These are phyloP conservation scores for Mycena sp. DNA, from an alignment of 1,284 basidiomycete species.

Conservation along the genomic window DNA sequence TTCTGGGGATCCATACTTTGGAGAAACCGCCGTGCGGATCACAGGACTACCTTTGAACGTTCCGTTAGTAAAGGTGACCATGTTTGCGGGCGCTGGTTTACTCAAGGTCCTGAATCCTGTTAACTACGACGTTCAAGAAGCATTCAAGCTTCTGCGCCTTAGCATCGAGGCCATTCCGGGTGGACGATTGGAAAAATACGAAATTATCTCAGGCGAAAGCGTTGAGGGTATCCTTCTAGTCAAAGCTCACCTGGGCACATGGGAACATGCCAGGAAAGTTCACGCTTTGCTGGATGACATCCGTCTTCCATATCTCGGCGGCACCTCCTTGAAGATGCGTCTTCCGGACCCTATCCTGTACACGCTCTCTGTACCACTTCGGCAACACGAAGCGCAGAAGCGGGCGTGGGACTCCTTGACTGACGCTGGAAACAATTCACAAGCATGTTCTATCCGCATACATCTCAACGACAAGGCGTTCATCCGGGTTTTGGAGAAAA, in stretches of 20 bases:
- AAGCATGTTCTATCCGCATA: not conserved
- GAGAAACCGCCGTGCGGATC: not conserved
- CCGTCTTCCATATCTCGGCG: constrained; percentile 2
- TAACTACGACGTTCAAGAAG: constrained; percentile 3
- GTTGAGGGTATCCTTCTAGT: not conserved
- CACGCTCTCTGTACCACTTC: not conserved
- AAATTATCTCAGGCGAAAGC: not conserved
- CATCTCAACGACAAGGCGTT: not conserved
- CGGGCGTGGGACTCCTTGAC: constrained; percentile 1
- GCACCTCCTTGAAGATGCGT: not conserved
- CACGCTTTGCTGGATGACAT: not conserved
- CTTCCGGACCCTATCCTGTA: constrained; percentile 8
- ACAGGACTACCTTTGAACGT: constrained; percentile 3
- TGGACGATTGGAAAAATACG: not conserved
- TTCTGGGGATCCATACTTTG: not conserved
- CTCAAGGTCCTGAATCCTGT: not conserved
- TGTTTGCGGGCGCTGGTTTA: constrained; percentile 1
- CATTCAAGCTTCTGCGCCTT: not conserved
- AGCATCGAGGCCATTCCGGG: not conserved
- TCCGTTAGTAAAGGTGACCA: not conserved
- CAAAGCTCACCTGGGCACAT: not conserved
- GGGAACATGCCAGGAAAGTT: not conserved
- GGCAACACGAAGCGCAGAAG: constrained; percentile 8
- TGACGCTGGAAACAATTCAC: not conserved
- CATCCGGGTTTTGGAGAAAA: constrained; percentile 1